Conservation (phyloP, 2,329 filamentous ascomycete genomes). For the Drechslerella dactyloides region DNA sequence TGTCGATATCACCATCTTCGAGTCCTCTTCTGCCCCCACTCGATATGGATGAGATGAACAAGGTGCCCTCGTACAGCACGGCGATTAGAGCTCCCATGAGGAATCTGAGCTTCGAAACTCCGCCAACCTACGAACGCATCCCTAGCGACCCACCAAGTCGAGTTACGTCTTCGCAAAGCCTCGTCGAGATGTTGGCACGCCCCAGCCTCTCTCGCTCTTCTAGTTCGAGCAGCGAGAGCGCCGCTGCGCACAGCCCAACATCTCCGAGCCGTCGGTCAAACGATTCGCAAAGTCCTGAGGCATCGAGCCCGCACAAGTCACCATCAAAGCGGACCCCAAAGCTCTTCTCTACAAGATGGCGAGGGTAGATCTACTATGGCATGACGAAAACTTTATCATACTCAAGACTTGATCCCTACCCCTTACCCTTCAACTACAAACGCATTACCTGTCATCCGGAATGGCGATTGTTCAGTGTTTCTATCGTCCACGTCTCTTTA, state of each 20-base stretch:
- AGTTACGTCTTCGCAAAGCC: conserved; percentile 20
- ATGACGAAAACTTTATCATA: too few relatives aligned
- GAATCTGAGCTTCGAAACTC: conserved; percentile 62
- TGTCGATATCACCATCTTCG: conserved; percentile 29
- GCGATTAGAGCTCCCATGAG: conserved; percentile 71
- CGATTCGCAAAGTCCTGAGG: conserved; percentile 6
- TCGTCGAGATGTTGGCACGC: conserved; percentile 15
- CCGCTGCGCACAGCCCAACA: conserved; percentile 8
- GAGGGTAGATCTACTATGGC: conserved; percentile 19
- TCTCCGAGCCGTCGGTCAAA: conserved; percentile 2
- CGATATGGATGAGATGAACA: conserved; percentile 70
- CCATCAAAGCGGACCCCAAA: conserved; percentile 18
- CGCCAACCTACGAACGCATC: conserved; percentile 53
- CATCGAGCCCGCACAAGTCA: neutral
- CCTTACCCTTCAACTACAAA: too few relatives aligned
- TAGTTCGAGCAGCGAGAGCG: conserved; percentile 40
- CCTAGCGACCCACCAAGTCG: conserved; percentile 33
- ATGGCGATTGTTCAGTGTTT: conserved; percentile 7
- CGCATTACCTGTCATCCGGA: conserved; percentile 12
- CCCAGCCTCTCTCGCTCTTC: conserved; percentile 43
- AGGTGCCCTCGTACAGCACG: conserved; percentile 78
- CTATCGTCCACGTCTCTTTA: neutral
- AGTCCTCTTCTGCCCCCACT: conserved; percentile 19
- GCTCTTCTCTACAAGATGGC: conserved; percentile 35
- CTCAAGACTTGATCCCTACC: too few relatives aligned